phyloP scores from a whole-genome alignment of 2,329 filamentous ascomycete species.

The Aurifilum marmelostoma region DNA sequence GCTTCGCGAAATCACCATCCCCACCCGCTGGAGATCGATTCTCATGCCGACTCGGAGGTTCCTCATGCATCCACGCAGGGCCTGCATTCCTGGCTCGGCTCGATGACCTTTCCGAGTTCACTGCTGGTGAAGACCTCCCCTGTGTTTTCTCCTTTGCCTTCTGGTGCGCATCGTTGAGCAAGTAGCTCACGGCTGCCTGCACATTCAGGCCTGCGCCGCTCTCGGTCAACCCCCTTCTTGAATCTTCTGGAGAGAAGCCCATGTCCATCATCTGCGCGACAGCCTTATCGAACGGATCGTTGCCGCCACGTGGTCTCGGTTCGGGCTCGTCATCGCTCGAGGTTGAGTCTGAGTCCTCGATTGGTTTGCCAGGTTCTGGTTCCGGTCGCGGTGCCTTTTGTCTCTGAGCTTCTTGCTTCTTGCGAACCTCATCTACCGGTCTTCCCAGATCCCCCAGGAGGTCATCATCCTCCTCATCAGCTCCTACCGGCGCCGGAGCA shows the following conservation, averaged over 20 bases:
- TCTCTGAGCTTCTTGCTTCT: conserved; percentile 39
- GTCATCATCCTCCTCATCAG: conserved; percentile 62
- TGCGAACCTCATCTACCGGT: conserved; percentile 65
- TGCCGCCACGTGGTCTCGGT: conserved; percentile 38
- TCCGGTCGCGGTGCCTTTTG: conserved; percentile 35
- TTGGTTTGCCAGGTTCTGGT: conserved; percentile 58
- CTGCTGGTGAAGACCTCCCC: conserved; percentile 37
- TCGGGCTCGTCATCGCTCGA: conserved; percentile 48
- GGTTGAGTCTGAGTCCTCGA: conserved; percentile 54
- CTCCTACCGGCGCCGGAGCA: conserved; percentile 35
- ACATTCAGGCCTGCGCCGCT: conserved; percentile 80
- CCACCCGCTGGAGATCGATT: conserved; percentile 57
- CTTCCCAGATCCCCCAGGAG: conserved; percentile 67
- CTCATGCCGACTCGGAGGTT: conserved; percentile 54
- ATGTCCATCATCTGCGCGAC: conserved; percentile 92
- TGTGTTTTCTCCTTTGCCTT: conserved; percentile 74
- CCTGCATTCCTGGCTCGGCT: conserved; percentile 43
- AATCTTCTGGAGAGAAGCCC: conserved; percentile 85
- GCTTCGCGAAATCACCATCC: conserved; percentile 77
- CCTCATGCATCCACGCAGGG: conserved; percentile 68
- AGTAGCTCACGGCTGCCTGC: conserved; percentile 84
- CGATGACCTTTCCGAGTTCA: conserved; percentile 43
- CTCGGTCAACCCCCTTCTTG: conserved; percentile 76
- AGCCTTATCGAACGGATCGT: conserved; percentile 75
- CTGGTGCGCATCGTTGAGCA: conserved; percentile 87